Percentiles rank a stretch among this genome's conserved stretches.
Evolutionary conservation across 768 basidiomycete genomes (phyloP).

Genomic region (Phlebiopsis flavidoalba): DNA sequence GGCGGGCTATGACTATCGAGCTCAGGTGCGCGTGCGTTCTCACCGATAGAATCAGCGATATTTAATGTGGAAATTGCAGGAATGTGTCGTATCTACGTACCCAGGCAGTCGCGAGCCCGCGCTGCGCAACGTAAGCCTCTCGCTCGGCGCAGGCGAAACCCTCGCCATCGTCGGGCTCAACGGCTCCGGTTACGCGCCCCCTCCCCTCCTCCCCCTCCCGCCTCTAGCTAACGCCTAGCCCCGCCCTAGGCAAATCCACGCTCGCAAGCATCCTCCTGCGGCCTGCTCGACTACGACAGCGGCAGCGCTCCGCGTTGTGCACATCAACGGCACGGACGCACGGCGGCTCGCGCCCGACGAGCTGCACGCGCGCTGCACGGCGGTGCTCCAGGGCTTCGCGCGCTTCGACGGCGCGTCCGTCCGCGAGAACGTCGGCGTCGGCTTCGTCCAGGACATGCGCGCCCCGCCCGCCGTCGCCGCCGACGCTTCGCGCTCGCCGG

Average conservation of each 20-base stretch:
- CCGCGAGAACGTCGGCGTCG: conserved; percentile 83
- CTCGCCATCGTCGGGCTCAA: conserved; percentile 85
- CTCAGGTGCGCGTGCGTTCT: conserved; percentile 44
- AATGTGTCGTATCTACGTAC: conserved; percentile 73
- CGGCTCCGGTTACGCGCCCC: conserved; percentile 64
- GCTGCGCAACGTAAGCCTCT: conserved; percentile 64
- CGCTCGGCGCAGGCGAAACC: conserved; percentile 67
- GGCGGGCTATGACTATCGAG: conserved; percentile 65
- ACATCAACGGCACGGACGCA: conserved; percentile 67
- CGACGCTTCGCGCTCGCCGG: conserved; percentile 69
- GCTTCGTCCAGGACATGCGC: conserved; percentile 60
- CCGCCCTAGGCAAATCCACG: conserved; percentile 71
- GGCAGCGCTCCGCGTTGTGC: conserved; percentile 57
- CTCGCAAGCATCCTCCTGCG: conserved; percentile 78
- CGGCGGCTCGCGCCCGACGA: conserved; percentile 61
- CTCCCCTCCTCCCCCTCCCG: background rate
- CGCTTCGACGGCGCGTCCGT: conserved; percentile 67
- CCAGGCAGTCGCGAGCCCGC: conserved; percentile 68
- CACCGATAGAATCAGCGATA: background rate
- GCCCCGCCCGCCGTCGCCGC: conserved; percentile 50
- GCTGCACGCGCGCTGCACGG: conserved; percentile 70
- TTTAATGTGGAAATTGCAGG: conserved; percentile 24
- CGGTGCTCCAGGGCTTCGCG: conserved; percentile 83
- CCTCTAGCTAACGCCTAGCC: background rate
- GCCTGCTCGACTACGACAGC: conserved; percentile 67